Evolutionary conservation across 495 filamentous ascomycete species (phyloP).

Genomic region (Aspergillus heteromorphus): DNA sequence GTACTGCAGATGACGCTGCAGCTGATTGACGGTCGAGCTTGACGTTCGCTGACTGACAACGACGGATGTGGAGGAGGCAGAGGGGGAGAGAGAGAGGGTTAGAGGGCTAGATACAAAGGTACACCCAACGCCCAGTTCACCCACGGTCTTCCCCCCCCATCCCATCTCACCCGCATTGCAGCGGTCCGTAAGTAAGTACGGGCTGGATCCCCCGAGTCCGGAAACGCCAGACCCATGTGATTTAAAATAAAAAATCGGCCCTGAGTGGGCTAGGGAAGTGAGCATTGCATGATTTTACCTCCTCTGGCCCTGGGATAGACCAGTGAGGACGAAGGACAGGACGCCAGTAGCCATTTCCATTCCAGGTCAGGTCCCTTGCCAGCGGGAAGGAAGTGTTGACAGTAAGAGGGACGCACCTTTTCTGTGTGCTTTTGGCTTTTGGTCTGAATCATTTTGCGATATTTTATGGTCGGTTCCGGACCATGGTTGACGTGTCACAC

Average conservation of each 20-base stretch:
- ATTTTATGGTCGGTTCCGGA: conserved; percentile 8
- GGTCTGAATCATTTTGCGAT: background rate
- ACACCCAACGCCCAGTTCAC: too few relatives aligned
- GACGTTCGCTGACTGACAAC: background rate
- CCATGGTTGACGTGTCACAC: conserved; percentile 20
- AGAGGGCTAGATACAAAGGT: background rate
- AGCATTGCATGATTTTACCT: conserved; percentile 7
- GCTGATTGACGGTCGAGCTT: background rate
- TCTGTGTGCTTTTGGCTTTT: background rate
- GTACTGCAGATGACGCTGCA: background rate
- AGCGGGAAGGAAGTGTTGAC: background rate
- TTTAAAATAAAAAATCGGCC: background rate
- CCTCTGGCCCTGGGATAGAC: background rate
- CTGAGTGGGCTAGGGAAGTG: background rate
- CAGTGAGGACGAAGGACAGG: background rate
- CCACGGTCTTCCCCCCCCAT: background rate
- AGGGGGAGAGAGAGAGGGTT: too few relatives aligned
- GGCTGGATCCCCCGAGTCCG: background rate
- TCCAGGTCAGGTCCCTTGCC: background rate
- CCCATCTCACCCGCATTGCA: background rate
- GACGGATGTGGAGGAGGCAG: background rate
- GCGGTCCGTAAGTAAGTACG: background rate
- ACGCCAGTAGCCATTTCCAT: background rate
- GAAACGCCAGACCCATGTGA: conserved; percentile 3
- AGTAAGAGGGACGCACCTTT: background rate